These are phyloP conservation scores for Oemleria cerasiformis DNA, from an alignment of 306 rosid species.

Conservation along the genomic window DNA sequence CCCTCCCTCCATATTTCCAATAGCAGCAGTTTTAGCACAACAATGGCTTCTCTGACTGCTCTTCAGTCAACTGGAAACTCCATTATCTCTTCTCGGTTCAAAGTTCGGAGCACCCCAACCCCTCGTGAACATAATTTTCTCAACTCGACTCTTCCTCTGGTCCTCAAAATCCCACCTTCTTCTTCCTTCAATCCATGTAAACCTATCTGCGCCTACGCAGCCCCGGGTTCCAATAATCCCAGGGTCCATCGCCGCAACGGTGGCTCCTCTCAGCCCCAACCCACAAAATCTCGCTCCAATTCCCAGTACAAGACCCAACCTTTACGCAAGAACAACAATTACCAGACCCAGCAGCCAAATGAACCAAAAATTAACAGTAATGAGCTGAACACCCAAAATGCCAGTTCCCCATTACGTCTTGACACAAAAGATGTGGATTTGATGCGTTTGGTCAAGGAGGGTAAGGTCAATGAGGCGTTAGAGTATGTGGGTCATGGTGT, in stretches of 20 bases:
- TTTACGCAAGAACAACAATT: constrained; percentile 22
- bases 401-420: constrained; percentile 12
- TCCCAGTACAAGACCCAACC: constrained; percentile 32
- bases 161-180: constrained; percentile 18
- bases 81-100: constrained; percentile 29
- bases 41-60: constrained; percentile 47
- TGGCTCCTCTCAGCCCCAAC: constrained; percentile 12
- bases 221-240: constrained; percentile 29
- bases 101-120: constrained; percentile 6
- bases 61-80: constrained; percentile 34
- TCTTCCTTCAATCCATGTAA: constrained; percentile 24
- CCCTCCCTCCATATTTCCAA: background rate
- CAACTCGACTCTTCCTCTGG: constrained; percentile 13
- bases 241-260: constrained; percentile 35
- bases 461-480: constrained; percentile 55
- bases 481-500: constrained; percentile 57
- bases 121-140: constrained; percentile 13
- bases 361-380: constrained; percentile 30
- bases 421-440: constrained; percentile 38
- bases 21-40: background rate
- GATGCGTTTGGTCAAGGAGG: constrained; percentile 52
- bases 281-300: constrained; percentile 15
- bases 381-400: constrained; percentile 26
- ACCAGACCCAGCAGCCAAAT: constrained; percentile 20
- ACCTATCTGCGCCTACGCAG: constrained; percentile 30